Percentiles rank a stretch among this genome's conserved stretches.
Conservation (phyloP, 108 stramenopile species). For the Fistulifera pelliculosa region DNA sequence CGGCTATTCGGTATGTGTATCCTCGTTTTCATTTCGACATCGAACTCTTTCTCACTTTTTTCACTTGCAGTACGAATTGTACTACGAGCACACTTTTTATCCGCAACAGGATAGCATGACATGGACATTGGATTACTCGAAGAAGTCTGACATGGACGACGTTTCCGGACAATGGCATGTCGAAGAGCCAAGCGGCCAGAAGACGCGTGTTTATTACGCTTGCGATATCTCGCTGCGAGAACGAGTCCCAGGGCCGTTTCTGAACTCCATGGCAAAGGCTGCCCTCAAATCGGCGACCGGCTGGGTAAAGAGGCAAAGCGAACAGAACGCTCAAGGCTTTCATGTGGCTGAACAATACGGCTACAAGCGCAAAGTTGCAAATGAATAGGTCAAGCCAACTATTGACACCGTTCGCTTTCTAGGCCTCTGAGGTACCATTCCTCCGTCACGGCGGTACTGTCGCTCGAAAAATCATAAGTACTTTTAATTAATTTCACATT, state of each 20-base stretch:
- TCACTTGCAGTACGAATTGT: slow-evolving; percentile 32
- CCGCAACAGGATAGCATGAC: slow-evolving; percentile 37
- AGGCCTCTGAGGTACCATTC: too few species aligned
- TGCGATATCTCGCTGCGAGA: slow-evolving; percentile 53
- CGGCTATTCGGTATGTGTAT: slow-evolving; percentile 50
- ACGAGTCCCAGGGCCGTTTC: slow-evolving; percentile 40
- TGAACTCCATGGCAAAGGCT: slow-evolving; percentile 55
- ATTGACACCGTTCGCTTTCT: too few species aligned
- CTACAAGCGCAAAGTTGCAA: too few species aligned
- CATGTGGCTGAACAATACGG: too few species aligned
- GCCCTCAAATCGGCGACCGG: slow-evolving; percentile 57
- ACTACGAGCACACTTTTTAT: slow-evolving; percentile 47
- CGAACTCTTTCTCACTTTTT: too few species aligned
- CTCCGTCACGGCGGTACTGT: too few species aligned
- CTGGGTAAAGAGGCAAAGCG: slow-evolving; percentile 75
- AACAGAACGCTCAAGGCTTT: slow-evolving; percentile 22
- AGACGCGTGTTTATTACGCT: slow-evolving; percentile 48
- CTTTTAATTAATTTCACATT: too few species aligned
- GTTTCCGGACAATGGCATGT: slow-evolving; percentile 69
- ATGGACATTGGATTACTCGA: slow-evolving; percentile 67
- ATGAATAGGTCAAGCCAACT: too few species aligned
- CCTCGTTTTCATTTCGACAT: neutral
- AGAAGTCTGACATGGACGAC: slow-evolving; percentile 64
- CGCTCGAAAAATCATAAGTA: too few species aligned
- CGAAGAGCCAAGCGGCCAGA: slow-evolving; percentile 26